phyloP scores from a whole-genome alignment of 139 green algal genomes.

The Mesostigma viride region DNA sequence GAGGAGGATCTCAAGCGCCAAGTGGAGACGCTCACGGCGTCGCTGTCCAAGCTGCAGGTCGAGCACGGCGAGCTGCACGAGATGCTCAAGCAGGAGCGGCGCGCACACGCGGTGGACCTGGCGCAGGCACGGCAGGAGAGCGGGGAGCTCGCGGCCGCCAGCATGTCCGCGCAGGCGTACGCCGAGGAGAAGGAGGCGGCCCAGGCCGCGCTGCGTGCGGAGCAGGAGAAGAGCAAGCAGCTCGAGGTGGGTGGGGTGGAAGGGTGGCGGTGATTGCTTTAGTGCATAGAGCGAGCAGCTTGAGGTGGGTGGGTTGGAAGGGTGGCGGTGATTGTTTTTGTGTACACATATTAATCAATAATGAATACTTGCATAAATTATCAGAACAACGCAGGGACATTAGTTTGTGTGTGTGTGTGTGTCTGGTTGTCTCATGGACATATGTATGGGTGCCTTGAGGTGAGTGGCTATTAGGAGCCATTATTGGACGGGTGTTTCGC shows the following conservation, averaged over 20 bases:
- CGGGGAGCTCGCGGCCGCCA: conserved; percentile 1
- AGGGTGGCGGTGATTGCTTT: conserved; percentile 2
- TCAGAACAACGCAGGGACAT: no score
- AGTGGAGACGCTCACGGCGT: conserved; percentile 27
- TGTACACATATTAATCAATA: no score
- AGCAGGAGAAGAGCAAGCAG: conserved; percentile 27
- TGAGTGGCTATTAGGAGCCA: no score
- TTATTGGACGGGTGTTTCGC: no score
- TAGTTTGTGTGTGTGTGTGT: no score
- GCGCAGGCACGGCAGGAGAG: background rate
- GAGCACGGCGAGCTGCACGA: background rate
- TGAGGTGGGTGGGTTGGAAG: no score
- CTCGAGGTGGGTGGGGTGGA: conserved; percentile 15
- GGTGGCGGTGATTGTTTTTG: no score
- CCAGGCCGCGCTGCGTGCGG: no score
- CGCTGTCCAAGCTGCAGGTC: conserved; percentile 9
- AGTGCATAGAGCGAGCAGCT: no score
- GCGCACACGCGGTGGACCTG: conserved; percentile 13
- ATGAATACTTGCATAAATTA: no score
- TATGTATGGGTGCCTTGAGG: no score
- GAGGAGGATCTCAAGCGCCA: conserved; percentile 18
- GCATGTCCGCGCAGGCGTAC: background rate
- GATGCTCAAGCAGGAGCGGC: conserved; percentile 11
- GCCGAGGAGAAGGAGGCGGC: background rate
- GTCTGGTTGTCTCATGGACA: no score